Conservation (phyloP, 2,329 filamentous ascomycete species). For the Macrophomina pseudophaseolina region DNA sequence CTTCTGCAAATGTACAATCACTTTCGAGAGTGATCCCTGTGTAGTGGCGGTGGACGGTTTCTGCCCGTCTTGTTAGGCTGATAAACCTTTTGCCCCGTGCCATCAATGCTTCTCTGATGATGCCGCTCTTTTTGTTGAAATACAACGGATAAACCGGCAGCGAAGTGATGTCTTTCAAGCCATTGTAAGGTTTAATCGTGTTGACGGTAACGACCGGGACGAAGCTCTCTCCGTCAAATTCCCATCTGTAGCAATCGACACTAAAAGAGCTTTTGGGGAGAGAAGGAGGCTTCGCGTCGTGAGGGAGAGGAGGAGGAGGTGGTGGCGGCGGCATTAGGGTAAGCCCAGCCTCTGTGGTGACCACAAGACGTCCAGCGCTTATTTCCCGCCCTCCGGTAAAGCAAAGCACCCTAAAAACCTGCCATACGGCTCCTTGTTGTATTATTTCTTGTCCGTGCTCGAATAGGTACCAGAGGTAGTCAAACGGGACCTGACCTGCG, state of each 20-base stretch:
- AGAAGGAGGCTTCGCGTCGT: too few species aligned
- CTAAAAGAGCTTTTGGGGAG: background rate
- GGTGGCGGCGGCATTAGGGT: background rate
- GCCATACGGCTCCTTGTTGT: background rate
- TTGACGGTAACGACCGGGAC: background rate
- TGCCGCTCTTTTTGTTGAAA: background rate
- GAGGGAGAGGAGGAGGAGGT: background rate
- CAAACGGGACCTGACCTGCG: background rate
- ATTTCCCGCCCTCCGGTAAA: background rate
- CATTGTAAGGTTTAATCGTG: background rate
- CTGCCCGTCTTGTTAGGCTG: background rate
- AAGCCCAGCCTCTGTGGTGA: background rate
- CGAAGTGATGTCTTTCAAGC: background rate
- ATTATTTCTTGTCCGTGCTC: background rate
- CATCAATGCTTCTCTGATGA: fast-evolving
- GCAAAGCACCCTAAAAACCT: background rate
- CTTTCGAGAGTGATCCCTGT: background rate
- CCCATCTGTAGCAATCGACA: background rate
- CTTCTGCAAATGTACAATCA: background rate
- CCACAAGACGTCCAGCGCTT: background rate
- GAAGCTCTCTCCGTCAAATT: background rate
- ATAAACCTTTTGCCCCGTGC: background rate
- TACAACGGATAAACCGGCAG: background rate
- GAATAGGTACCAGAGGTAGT: background rate
- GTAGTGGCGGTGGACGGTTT: background rate